Base-by-base conservation (phyloP, 306 rosid species). In the Fragaria iinumae region DNA sequence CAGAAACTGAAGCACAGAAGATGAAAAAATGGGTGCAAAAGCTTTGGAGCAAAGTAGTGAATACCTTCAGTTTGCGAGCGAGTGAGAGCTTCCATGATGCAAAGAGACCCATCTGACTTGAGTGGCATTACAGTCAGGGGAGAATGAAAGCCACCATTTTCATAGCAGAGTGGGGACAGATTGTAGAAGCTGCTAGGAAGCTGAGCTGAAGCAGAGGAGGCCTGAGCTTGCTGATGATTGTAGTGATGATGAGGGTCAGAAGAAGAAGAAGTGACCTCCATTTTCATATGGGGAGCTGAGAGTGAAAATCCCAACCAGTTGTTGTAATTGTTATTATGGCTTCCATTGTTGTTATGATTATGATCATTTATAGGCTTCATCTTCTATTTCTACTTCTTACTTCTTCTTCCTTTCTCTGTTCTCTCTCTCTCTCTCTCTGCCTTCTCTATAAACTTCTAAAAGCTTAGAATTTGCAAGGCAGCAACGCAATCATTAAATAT, bases 251-350 rank as follows among this genome's bases (percentile, higher is more conserved):
- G 77, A 69, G 84, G 78, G 34, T 27, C 83, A 72, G 84, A 71
- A 6, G 68, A 62, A 52, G 57, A 52, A 20, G 60, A 55, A 77
- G 86, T 32, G 79, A 86, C 81, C 80, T 93, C 93, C 94, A 89
- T 90, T 88, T 92, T 92, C 97, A 90, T 87, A 75, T 92, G 92
- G 82, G 97, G 97, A 74, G 93, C 89, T 77, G 93, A 89, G 78
- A 92, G 97, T 87, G 97, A 95, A 63, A 95, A 92, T 20, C 93
- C 99, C 80, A 95, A 86, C 97, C 99, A 96, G 93, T 87, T 65
- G 69, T 62, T 29, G 67, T 62, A 32, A 16, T 63, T 86, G 59
- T 71, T 85, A 56, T 71, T 88, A 75, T 10, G 62, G 44, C 41
- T 73, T 47, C 56, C 72, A 71, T 86, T 79, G 76, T 60, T 80